Percentiles rank a stretch among this genome's conserved stretches.
Evolutionary conservation across 208 protist species (phyloP).

Genomic region (Leishmania gerbilli): DNA sequence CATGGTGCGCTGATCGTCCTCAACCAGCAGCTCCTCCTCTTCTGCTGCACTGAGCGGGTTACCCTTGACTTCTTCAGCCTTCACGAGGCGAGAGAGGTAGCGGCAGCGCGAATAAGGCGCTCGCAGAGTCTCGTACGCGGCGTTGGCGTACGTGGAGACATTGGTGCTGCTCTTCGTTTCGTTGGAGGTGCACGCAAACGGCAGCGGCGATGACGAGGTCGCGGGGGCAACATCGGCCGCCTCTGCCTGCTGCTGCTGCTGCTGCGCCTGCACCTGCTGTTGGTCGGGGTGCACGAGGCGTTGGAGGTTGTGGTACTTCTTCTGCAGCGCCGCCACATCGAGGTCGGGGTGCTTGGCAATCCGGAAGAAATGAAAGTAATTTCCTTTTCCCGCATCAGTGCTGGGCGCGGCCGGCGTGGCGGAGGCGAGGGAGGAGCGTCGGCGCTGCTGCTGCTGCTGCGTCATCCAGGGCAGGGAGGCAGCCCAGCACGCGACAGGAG

Average conservation of each 20-base stretch:
- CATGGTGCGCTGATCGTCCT: slow-evolving; percentile 57
- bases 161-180: slow-evolving; percentile 18
- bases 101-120: slow-evolving; percentile 78
- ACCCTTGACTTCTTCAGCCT: slow-evolving; percentile 42
- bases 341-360: slow-evolving; percentile 53
- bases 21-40: slow-evolving; percentile 61
- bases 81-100: slow-evolving; percentile 63
- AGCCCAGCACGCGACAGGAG: neutral
- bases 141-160: slow-evolving; percentile 77
- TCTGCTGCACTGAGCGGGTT: slow-evolving; percentile 45
- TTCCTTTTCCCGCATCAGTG: slow-evolving; percentile 37
- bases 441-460: slow-evolving; percentile 1
- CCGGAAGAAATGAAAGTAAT: slow-evolving; percentile 78
- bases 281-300: slow-evolving; percentile 79
- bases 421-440: slow-evolving; percentile 4
- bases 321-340: slow-evolving; percentile 60
- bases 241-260: slow-evolving; percentile 5
- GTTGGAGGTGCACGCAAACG: slow-evolving; percentile 7
- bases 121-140: slow-evolving; percentile 71
- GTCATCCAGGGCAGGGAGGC: neutral
- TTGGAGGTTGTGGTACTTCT: slow-evolving; percentile 78
- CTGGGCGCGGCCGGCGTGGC: neutral
- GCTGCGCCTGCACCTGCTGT: slow-evolving; percentile 44
- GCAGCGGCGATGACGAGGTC: neutral
- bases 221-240: neutral